Percentiles rank a stretch among this genome's conserved stretches.
Conservation (phyloP, 257 asterid species). For the Thymus quinquecostatus region DNA sequence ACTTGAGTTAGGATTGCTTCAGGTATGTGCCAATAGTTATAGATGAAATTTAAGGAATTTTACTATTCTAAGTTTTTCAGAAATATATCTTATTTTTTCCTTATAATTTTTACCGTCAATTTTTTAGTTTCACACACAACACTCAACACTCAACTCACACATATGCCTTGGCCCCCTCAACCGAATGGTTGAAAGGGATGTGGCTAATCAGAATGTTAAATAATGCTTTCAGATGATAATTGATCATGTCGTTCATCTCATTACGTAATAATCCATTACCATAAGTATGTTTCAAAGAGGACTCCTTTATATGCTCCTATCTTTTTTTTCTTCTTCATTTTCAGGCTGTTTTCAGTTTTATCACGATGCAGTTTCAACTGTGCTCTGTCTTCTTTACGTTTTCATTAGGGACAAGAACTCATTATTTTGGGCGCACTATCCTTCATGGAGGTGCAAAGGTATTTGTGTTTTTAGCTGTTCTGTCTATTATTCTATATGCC, state of each 20-base stretch:
- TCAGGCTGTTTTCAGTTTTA: conserved; percentile 96
- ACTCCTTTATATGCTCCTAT: not conserved
- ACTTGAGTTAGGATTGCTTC: conserved; percentile 84
- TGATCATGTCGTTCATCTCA: not conserved
- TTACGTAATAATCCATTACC: not conserved
- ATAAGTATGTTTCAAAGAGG: conserved; percentile 10
- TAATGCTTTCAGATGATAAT: conserved; percentile 18
- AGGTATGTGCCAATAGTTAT: conserved; percentile 50
- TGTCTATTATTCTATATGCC: conserved; percentile 18
- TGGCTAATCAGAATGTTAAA: too few species aligned
- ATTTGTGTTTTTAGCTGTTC: conserved; percentile 25
- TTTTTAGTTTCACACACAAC: too few species aligned
- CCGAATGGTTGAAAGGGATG: too few species aligned
- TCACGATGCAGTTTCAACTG: conserved; percentile 99
- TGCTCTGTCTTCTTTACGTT: conserved; percentile 96
- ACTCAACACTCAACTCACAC: too few species aligned
- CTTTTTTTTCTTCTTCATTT: conserved; percentile 14
- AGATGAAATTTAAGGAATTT: not conserved
- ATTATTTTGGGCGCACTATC: conserved; percentile 96
- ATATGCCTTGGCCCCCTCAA: too few species aligned
- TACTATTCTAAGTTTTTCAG: conserved; percentile 18
- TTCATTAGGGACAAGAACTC: conserved; percentile 94
- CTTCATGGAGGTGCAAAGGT: conserved; percentile 99
- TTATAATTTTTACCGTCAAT: not conserved
- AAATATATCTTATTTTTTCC: conserved; percentile 11